Evolutionary conservation across 176 grass and related monocot species (phyloP).

Genomic region (Zoysia pacifica): DNA sequence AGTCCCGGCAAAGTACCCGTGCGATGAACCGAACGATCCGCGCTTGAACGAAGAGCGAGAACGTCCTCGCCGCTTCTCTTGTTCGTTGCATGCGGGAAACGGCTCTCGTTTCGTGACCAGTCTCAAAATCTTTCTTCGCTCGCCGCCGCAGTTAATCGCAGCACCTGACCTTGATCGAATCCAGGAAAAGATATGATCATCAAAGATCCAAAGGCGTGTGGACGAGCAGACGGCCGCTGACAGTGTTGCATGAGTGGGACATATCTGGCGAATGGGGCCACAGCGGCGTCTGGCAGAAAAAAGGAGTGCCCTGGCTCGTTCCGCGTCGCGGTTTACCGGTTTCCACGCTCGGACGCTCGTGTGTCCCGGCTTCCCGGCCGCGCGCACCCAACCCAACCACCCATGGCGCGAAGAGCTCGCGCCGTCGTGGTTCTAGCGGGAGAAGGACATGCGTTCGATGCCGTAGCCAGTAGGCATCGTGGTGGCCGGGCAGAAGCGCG

Average conservation of each 20-base stretch:
- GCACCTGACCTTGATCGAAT: background rate
- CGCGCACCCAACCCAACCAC: no score
- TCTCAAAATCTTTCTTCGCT: background rate
- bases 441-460: no score
- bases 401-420: no score
- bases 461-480: no score
- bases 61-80: background rate
- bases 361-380: background rate
- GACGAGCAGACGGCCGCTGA: background rate
- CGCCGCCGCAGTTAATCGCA: background rate
- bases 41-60: background rate
- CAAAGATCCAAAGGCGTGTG: background rate
- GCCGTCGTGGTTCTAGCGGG: no score
- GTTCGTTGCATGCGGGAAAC: background rate
- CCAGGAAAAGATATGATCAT: background rate
- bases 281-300: background rate
- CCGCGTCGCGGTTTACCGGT: background rate
- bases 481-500: no score
- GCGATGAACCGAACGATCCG: background rate
- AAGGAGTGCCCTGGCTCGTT: background rate
- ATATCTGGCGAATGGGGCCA: background rate
- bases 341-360: background rate
- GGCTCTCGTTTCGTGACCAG: background rate
- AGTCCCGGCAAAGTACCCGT: background rate
- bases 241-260: background rate